Conservation (phyloP, 441 rosid species). For the California macrophylla region DNA sequence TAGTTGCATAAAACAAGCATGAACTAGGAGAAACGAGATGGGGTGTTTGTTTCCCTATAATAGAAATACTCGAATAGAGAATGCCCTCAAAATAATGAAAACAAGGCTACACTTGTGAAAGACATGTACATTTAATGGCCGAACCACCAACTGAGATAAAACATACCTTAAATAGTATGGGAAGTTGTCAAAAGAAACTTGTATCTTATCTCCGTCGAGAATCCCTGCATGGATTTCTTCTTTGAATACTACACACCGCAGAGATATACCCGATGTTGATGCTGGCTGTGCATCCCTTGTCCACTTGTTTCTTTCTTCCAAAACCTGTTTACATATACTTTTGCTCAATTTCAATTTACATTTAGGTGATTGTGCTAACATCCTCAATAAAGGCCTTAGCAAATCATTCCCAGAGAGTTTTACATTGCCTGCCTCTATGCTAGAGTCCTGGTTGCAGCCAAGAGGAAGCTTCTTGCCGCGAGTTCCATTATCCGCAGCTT, state of each 20-base stretch:
- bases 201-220: slow-evolving; percentile 50
- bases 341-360: slow-evolving; percentile 42
- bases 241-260: slow-evolving; percentile 56
- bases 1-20: background rate
- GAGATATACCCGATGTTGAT: slow-evolving; percentile 33
- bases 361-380: slow-evolving; percentile 51
- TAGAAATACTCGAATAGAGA: too few species aligned
- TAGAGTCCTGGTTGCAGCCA: slow-evolving; percentile 49
- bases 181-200: slow-evolving; percentile 66
- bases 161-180: slow-evolving; percentile 79
- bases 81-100: too few species aligned
- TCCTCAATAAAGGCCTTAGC: slow-evolving; percentile 24
- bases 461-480: slow-evolving; percentile 41
- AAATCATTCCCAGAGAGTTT: slow-evolving; percentile 46
- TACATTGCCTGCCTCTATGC: slow-evolving; percentile 40
- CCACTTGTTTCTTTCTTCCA: slow-evolving; percentile 52
- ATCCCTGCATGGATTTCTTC: slow-evolving; percentile 62
- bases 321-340: slow-evolving; percentile 36
- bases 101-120: too few species aligned
- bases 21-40: background rate
- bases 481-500: slow-evolving; percentile 39
- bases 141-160: background rate
- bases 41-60: background rate
- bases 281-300: slow-evolving; percentile 44
- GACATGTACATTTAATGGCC: too few species aligned